Base-by-base conservation (phyloP, 2,329 filamentous ascomycete genomes). In the Neonectria coccinea region DNA sequence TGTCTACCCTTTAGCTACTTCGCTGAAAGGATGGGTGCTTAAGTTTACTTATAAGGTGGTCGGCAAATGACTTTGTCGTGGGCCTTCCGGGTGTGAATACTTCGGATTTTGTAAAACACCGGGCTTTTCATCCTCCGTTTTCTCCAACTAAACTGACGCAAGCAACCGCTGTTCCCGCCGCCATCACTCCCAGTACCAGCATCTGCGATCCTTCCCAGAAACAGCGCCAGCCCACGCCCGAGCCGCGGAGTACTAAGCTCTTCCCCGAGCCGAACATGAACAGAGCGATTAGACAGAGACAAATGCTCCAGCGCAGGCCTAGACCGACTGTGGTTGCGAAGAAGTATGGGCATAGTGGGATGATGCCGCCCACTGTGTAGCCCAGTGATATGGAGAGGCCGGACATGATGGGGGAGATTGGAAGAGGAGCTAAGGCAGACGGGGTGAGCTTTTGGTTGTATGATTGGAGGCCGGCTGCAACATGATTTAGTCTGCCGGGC, bases 321-420 rank as follows among this genome's bases (percentile, higher is more conserved):
- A 71, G 56, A 0, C 73, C 77, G 0, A 83, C 78, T 2, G 75
- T 78, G 2, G 67, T 50, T 16, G 80, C 76, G 58, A 89, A 85
- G 62, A 91, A 85, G 74, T 91, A 91, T 0, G 89, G 89, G 25
- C 88, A 76, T 11, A 91, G 77, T 0, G 89, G 88, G 29, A 91
- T 83, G 62, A 89, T 81, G 0, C 89, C 89, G 5, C 89, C 89
- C 2, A 89, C 76, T 39, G 90, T 82, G 70, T 91, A 91, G 0
- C 88, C 88, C 2, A 86, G 70, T 0, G 88, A 85, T 44, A 91
- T 87, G 0, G 86, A 89, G 10, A 89, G 68, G 2, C 88, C 89
- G 0, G 84, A 86, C 11, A 84, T 74, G 39, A 79, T 74, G 0
- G 85, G 83, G 27, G 77, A 76, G 9, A 74, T 39, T 65, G 58